Evolutionary conservation across 2,329 filamentous ascomycete species (phyloP), one percentile per base, ranked within the genome.

Genomic region (Talaromyces verruculosus): DNA sequence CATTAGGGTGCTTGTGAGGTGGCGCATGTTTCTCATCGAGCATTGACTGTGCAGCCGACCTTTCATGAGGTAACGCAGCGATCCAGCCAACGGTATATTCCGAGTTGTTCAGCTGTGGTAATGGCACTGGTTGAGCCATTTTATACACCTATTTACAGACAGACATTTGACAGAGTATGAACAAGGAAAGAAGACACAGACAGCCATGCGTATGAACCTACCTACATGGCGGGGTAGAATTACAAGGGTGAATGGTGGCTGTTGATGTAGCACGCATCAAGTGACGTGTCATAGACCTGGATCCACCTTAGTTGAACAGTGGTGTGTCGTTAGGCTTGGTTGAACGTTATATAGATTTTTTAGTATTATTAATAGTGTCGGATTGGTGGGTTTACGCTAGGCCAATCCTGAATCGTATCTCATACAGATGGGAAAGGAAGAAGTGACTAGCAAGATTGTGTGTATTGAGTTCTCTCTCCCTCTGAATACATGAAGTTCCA

Each of bases 1-100:
- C 39, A 47, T 33, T 61, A 37, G 45, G 25, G 59, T 61, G 37
- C 37, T 47, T 47, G 10, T 11, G 39, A 22, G n/a, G n/a, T 15
- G 39, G 37, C 17, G 37, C 59, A 47, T 61, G 59, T 39, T 45
- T 45, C 39, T 61, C 30, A 22, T 61, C 59, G 19, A 61, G 59
- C 59, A 61, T 61, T 28, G 37, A 30, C 28, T 61, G 13, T 19
- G 41, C 59, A 47, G 59, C 39, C 22, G 39, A 37, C 3, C 37
- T 47, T 47, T 61, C 39, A 17, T 47, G 37, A 30, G 37, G 39
- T 17, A 61, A 39, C 5, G 59, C 25, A 15, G 37, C 19, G 6
- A 61, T 47, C 59, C 25, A 61, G 39, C 37, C 39, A 47, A 61
- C 19, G 5, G 45, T 51, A 39, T 49, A 61, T 28, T 61, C 59